A percentile compares a stretch with the other conserved stretches of the same genome.
Evolutionary conservation across 2,329 filamentous ascomycete species (phyloP).

Genomic region (Gnomoniopsis smithogilvyi): DNA sequence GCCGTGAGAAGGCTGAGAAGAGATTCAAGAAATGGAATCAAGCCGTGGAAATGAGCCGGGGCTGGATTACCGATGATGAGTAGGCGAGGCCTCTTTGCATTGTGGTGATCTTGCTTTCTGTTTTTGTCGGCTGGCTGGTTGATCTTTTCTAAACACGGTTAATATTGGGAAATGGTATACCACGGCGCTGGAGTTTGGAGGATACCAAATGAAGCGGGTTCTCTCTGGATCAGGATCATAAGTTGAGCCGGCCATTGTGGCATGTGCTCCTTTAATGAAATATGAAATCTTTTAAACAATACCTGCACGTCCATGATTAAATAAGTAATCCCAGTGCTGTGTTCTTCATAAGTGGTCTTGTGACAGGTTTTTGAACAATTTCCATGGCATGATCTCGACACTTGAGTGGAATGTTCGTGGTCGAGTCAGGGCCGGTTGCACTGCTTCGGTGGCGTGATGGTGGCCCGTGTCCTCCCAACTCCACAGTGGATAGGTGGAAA

Average conservation of each 20-base stretch:
- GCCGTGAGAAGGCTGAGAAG: constrained; percentile 35
- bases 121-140: neutral
- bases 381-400: no score
- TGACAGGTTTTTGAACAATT: no score
- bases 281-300: neutral
- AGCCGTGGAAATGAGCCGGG: constrained; percentile 57
- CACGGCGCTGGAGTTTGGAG: neutral
- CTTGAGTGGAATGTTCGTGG: no score
- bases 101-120: neutral
- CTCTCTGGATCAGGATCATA: neutral
- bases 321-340: no score
- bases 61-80: constrained; percentile 42
- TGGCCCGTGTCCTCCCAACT: no score
- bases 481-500: no score
- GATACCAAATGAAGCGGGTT: neutral
- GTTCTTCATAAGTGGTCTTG: no score
- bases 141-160: neutral
- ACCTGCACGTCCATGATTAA: neutral
- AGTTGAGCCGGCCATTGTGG: neutral
- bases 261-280: neutral
- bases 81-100: neutral
- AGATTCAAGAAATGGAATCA: constrained; percentile 54
- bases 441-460: no score
- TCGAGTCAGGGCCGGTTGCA: no score
- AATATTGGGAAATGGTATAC: neutral